Percentiles rank a stretch among this genome's conserved stretches.
phyloP scores from a whole-genome alignment of 345 rosid species.

The Salix viminalis region DNA sequence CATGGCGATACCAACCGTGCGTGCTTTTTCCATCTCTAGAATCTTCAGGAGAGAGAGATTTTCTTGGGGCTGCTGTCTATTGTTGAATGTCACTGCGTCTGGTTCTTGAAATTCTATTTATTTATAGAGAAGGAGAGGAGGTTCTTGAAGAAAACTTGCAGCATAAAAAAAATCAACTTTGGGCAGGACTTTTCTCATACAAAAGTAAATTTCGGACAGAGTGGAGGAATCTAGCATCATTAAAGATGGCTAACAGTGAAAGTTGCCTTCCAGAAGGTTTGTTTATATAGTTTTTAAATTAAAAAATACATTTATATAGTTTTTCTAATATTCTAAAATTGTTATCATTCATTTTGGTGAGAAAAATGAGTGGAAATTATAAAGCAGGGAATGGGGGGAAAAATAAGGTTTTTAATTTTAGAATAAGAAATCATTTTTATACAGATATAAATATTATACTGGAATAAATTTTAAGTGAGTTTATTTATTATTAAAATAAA shows the following conservation, averaged over 20 bases:
- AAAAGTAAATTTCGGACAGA: neutral
- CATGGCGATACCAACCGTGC: conserved; percentile 42
- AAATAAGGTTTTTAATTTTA: no score
- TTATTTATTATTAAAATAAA: no score
- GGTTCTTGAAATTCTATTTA: neutral
- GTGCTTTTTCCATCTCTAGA: conserved; percentile 25
- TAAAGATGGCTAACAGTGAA: neutral
- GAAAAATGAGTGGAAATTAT: no score
- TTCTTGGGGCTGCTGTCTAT: neutral
- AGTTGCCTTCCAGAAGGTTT: neutral
- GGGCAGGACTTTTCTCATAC: no score
- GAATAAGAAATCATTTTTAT: no score
- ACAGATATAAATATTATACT: no score
- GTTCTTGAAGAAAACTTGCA: neutral
- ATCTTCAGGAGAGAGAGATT: neutral
- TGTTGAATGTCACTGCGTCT: neutral
- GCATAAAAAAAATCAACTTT: neutral
- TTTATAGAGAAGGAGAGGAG: neutral
- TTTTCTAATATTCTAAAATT: no score
- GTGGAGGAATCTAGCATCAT: neutral
- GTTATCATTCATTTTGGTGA: no score
- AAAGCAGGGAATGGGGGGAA: no score
- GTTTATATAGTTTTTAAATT: no score
- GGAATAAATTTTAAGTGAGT: no score
- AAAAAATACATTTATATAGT: no score